Evolutionary conservation across 805 yeast genomes (phyloP), one percentile per base, ranked within the genome.

Genomic region (Ogataea nonfermentans): DNA sequence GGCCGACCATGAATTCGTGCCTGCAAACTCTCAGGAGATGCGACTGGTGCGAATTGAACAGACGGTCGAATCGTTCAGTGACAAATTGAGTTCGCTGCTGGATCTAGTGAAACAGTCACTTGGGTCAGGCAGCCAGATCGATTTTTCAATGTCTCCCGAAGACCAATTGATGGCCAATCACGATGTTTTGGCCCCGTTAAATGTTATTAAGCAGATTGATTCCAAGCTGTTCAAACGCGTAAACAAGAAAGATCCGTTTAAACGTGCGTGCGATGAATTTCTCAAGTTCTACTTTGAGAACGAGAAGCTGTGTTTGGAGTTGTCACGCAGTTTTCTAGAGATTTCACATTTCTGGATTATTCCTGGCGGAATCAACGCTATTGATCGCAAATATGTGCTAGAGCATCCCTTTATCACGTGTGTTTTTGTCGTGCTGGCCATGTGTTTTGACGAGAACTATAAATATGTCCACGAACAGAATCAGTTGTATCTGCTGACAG

Each of bases 271-370:
- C 46, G 63, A 66, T 11, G 71, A 72, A 38, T 76, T 78, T 46
- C 41, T 72, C 26, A 54, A 60, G 32, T 76, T 76, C 56, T 76
- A 70, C 47, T 59, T 63, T 23, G 56, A 65, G 9, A 65, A 76
- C 46, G 68, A 66, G 43, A 46, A 49, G 8, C 53, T 76, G 5
- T 74, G 78, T 47, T 56, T 73, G 6, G 58, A 62, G 30, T 52
- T 78, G 22, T 70, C 76, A 0, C 64, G 67, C 40, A 70, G 71
- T 19, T 78, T 77, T 44, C 53, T 77, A 25, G 69, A 66, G 12
- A 71, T 70, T 29, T 76, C 82, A 3, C 80, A 75, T 49, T 74
- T 72, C 51, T 78, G 81, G 79, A 75, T 78, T 31, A 71, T 76
- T 4, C 82, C 82, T 2, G 81, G 81, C 9, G 81, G 81, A 4